Conservation (phyloP, 2,329 filamentous ascomycete species). For the Cladophialophora yegresii region DNA sequence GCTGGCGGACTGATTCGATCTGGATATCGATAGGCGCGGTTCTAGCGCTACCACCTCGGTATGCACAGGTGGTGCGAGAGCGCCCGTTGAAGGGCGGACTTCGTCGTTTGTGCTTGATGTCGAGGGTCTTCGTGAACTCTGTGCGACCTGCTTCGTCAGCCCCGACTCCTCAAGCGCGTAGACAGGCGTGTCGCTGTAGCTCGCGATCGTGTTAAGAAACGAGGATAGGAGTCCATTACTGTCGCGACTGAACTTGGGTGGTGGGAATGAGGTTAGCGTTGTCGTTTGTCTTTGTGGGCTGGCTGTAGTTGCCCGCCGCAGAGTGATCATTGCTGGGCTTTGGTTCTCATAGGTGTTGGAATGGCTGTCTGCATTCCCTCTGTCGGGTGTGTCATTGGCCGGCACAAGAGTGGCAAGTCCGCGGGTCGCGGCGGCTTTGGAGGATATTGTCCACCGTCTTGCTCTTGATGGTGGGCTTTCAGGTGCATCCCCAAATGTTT, state of each 20-base stretch:
- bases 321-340: constrained; percentile 37
- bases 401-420: constrained; percentile 27
- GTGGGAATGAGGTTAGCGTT: constrained; percentile 34
- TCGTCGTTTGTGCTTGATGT: constrained; percentile 13
- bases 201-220: constrained; percentile 30
- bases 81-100: constrained; percentile 21
- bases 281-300: constrained; percentile 15
- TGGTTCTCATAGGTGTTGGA: constrained; percentile 6
- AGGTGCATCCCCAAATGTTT: constrained; percentile 9
- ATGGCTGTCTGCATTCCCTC: constrained; percentile 7
- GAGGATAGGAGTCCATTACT: constrained; percentile 29
- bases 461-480: constrained; percentile 6
- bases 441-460: constrained; percentile 33
- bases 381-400: constrained; percentile 15
- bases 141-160: neutral
- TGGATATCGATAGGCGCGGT: constrained; percentile 13
- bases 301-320: constrained; percentile 33
- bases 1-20: constrained; percentile 3
- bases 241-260: constrained; percentile 30
- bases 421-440: constrained; percentile 30
- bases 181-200: constrained; percentile 8
- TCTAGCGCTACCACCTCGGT: constrained; percentile 28
- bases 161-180: constrained; percentile 2
- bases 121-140: constrained; percentile 11
- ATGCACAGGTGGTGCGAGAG: constrained; percentile 27